These are phyloP conservation scores for Plasmopara viticola DNA, from an alignment of 352 stramenopile species.

Conservation along the genomic window DNA sequence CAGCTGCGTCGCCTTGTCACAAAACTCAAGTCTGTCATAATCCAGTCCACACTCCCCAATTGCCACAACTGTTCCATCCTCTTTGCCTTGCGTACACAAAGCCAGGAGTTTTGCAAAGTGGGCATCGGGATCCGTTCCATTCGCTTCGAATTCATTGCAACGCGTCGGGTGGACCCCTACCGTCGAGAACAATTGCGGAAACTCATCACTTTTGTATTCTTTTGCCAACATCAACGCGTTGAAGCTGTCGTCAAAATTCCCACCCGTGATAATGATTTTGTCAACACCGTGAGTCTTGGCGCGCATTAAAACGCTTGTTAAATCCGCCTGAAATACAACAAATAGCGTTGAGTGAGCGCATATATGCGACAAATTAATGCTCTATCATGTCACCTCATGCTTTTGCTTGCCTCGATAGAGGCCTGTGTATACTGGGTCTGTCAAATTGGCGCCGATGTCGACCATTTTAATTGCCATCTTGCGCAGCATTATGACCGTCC, in stretches of 20 bases:
- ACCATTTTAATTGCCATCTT: slow-evolving; percentile 48
- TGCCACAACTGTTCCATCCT: slow-evolving; percentile 79
- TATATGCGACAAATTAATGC: neutral
- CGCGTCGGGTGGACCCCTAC: slow-evolving; percentile 90
- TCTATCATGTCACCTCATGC: slow-evolving; percentile 51
- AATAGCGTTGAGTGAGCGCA: slow-evolving; percentile 5
- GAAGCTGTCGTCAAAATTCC: slow-evolving; percentile 38
- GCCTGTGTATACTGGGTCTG: slow-evolving; percentile 89
- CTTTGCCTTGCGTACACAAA: slow-evolving; percentile 47
- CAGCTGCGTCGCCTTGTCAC: slow-evolving; percentile 83
- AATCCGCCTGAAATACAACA: slow-evolving; percentile 54
- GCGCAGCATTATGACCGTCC: slow-evolving; percentile 14
- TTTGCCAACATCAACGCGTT: slow-evolving; percentile 31
- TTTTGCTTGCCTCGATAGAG: slow-evolving; percentile 86
- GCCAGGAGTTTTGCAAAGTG: slow-evolving; percentile 61
- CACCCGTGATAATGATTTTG: slow-evolving; percentile 90
- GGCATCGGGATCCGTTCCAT: slow-evolving; percentile 42
- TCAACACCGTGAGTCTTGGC: slow-evolving; percentile 78
- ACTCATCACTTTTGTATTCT: slow-evolving; percentile 6
- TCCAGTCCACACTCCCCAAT: slow-evolving; percentile 96
- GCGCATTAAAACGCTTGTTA: slow-evolving; percentile 82
- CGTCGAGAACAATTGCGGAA: slow-evolving; percentile 50
- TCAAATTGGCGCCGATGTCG: slow-evolving; percentile 93
- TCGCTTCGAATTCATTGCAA: slow-evolving; percentile 81
- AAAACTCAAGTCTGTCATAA: slow-evolving; percentile 96